A percentile compares a stretch with the other conserved stretches of the same genome.
Evolutionary conservation across 192 early-diverging fungal genomes (phyloP).

Genomic region (Powellomyces hirtus): DNA sequence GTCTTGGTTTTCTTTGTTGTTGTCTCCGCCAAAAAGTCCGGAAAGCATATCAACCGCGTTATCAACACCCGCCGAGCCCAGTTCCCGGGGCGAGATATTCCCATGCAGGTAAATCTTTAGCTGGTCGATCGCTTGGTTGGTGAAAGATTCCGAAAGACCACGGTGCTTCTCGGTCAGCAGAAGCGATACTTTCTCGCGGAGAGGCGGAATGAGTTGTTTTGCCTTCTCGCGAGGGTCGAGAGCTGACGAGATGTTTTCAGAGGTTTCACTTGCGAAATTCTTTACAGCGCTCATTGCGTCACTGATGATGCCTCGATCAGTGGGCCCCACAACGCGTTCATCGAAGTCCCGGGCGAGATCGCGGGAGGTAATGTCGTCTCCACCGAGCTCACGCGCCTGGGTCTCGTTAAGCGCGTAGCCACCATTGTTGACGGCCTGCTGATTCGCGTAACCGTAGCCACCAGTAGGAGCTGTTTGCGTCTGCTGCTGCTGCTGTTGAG

Average conservation of each 20-base stretch:
- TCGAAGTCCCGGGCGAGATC: neutral
- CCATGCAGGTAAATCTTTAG: conserved; percentile 20
- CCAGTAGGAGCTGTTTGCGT: neutral
- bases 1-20: conserved; percentile 15
- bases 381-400: neutral
- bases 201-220: conserved; percentile 7
- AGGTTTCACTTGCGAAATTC: neutral
- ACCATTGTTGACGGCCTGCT: neutral
- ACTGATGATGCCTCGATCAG: conserved; percentile 21
- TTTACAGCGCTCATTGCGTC: conserved; percentile 18
- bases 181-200: conserved; percentile 1
- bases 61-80: conserved; percentile 8
- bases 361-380: neutral
- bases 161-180: conserved; percentile 23
- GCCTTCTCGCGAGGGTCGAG: conserved; percentile 27
- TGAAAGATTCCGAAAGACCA: conserved; percentile 14
- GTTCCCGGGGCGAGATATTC: conserved; percentile 22
- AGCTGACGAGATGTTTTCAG: neutral
- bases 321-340: neutral
- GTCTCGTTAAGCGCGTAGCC: neutral
- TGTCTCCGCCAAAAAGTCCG: conserved; percentile 9
- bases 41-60: conserved; percentile 5
- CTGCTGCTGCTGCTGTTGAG: neutral
- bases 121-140: conserved; percentile 5
- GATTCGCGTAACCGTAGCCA: conserved; percentile 4